Evolutionary conservation across 2,329 filamentous ascomycete species (phyloP), one percentile per base, ranked within the genome.

Genomic region (Tolypocladium pustulatum): DNA sequence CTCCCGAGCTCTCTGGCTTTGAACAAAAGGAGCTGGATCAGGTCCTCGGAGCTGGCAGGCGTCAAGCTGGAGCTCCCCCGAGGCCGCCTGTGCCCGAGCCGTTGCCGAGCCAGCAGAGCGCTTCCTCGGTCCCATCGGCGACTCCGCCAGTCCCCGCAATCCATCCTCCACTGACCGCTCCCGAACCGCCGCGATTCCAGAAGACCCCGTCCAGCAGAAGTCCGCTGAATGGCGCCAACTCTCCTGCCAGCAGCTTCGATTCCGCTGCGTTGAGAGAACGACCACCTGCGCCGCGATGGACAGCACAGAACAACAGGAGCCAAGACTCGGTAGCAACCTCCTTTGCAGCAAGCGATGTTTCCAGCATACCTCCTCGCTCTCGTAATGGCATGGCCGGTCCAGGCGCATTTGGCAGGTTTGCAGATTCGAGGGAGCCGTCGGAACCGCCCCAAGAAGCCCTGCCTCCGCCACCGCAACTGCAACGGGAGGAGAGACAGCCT

Each of bases 1-100:
- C 85, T 37, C 94, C 94, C 2, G 83, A 89, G 60, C 79, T 99
- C 56, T 77, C 83, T 58, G 93, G 93, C 9, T 97, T 99, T 70
- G 90, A 93, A 65, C 80, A 84, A 56, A 83, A 81, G 61, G 91
- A 97, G 74, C 78, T 88, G 61, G 90, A 93, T 56, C 81, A 87
- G 65, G 82, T 97, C 53, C 76, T 88, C 38, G 89, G 88, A 51
- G 77, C 79, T 55, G 77, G 78, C 54, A 76, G 76, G 64, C 71
- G 74, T 49, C 71, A 73, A 13, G 72, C 66, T 22, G 62, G 59
- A 34, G 61, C 59, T 59, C 59, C 58, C 41, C 58, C 61, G 37
- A 61, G 69, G 61, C 63, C 69, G 61, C 66, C 67, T 6, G 57
- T 66, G 5, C 59, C 65, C 34, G 69, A 72, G n/a, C 63, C 66